These are phyloP conservation scores for Cercophora sp. DNA, from an alignment of 495 filamentous ascomycete genomes.

Conservation along the genomic window DNA sequence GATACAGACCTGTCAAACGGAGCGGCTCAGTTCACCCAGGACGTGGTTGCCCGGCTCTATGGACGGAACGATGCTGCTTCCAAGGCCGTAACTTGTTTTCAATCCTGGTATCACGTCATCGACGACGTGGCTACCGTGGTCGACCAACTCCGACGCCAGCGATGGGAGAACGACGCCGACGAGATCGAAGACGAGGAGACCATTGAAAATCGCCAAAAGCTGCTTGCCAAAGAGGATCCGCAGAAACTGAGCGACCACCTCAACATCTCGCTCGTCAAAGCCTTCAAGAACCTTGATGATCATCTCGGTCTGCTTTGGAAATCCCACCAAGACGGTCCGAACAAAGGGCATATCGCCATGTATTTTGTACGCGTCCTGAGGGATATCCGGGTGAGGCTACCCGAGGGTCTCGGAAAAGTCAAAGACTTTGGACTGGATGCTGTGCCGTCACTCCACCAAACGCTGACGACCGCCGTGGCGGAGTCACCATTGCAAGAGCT, in stretches of 20 bases:
- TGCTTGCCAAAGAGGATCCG: slow-evolving; percentile 72
- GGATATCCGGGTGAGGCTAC: slow-evolving; percentile 65
- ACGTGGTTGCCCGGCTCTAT: slow-evolving; percentile 45
- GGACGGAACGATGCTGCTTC: slow-evolving; percentile 65
- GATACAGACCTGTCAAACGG: slow-evolving; percentile 42
- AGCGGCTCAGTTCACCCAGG: slow-evolving; percentile 40
- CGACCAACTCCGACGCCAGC: slow-evolving; percentile 59
- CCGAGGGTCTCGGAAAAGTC: slow-evolving; percentile 38
- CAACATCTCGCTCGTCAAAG: slow-evolving; percentile 48
- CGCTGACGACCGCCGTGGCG: slow-evolving; percentile 41
- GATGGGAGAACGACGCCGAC: slow-evolving; percentile 76
- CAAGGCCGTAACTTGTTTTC: slow-evolving; percentile 56
- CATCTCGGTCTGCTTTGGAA: slow-evolving; percentile 49
- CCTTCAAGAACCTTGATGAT: slow-evolving; percentile 57
- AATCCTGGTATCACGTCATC: slow-evolving; percentile 63
- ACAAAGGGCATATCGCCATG: slow-evolving; percentile 54
- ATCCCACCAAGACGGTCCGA: slow-evolving; percentile 35
- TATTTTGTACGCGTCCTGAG: slow-evolving; percentile 75
- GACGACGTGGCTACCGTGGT: slow-evolving; percentile 57
- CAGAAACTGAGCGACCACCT: slow-evolving; percentile 58
- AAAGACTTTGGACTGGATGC: slow-evolving; percentile 45
- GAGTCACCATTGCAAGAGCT: slow-evolving; percentile 39
- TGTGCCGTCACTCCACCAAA: slow-evolving; percentile 55
- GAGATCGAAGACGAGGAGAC: slow-evolving; percentile 71
- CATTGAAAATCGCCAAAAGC: slow-evolving; percentile 58